Conservation (phyloP, 192 early-diverging fungal species). For the Allomyces arbusculus region DNA sequence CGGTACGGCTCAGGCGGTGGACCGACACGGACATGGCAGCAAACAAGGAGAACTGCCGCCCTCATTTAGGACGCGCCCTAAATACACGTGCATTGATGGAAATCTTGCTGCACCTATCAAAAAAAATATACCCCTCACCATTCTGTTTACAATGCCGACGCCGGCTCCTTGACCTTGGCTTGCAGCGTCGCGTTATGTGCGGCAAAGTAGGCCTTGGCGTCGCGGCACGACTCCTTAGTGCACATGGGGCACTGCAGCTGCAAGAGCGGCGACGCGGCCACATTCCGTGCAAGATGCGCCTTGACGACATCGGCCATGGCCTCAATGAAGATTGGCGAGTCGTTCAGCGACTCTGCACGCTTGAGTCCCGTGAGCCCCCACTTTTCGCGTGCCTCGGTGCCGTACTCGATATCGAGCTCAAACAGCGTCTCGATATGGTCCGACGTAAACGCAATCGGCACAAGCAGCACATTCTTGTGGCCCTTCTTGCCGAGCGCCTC, state of each 20-base stretch:
- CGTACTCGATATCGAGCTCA: constrained; percentile 91
- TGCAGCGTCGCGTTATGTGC: too few species aligned
- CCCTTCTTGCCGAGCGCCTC: constrained; percentile 53
- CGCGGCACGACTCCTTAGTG: constrained; percentile 38
- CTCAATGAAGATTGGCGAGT: constrained; percentile 70
- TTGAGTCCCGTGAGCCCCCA: constrained; percentile 63
- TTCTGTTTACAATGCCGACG: too few species aligned
- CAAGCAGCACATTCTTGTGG: constrained; percentile 56
- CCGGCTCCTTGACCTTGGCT: too few species aligned
- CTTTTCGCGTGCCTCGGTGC: constrained; percentile 59
- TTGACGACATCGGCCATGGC: constrained; percentile 74
- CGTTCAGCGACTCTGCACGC: constrained; percentile 82
- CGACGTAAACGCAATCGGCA: constrained; percentile 88
- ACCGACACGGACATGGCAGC: too few species aligned
- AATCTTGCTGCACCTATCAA: too few species aligned
- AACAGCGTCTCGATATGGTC: constrained; percentile 95
- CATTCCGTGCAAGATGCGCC: constrained; percentile 36
- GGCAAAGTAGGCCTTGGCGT: constrained; percentile 40
- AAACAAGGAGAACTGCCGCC: too few species aligned
- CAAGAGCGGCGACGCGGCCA: constrained; percentile 23
- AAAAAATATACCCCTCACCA: too few species aligned
- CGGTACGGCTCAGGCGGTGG: too few species aligned
- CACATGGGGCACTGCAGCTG: constrained; percentile 51
- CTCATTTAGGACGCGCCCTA: too few species aligned
- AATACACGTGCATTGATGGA: too few species aligned